Percentiles rank a stretch among this genome's conserved stretches.
Conservation (phyloP, 768 basidiomycete species). For the Mycena vulgaris region DNA sequence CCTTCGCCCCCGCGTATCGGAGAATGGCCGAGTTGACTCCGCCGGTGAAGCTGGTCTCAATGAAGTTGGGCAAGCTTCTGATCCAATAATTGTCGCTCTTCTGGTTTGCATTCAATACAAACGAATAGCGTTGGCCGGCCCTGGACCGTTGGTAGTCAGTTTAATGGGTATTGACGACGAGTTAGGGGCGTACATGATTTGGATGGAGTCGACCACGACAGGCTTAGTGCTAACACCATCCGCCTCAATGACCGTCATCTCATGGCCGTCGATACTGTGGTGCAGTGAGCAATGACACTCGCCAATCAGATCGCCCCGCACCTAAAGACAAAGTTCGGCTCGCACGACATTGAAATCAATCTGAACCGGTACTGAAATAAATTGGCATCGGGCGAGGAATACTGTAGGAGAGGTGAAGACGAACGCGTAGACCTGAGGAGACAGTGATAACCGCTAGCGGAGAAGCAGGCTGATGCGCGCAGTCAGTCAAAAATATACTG, state of each 20-base stretch:
- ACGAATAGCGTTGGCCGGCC: slow-evolving; percentile 56
- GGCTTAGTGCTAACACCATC: slow-evolving; percentile 50
- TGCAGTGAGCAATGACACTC: slow-evolving; percentile 17
- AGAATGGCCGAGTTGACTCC: slow-evolving; percentile 58
- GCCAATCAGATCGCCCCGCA: background rate
- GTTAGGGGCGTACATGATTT: slow-evolving; percentile 20
- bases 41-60: slow-evolving; percentile 44
- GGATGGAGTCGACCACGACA: slow-evolving; percentile 40
- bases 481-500: slow-evolving; percentile 38
- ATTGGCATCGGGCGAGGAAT: background rate
- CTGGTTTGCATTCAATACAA: slow-evolving; percentile 57
- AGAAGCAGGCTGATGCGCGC: slow-evolving; percentile 31
- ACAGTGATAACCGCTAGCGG: slow-evolving; percentile 54
- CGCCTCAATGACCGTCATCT: slow-evolving; percentile 52
- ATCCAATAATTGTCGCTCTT: slow-evolving; percentile 63
- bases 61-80: slow-evolving; percentile 45
- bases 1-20: slow-evolving; percentile 53
- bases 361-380: slow-evolving; percentile 22
- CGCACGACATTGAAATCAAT: slow-evolving; percentile 22
- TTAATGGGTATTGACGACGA: background rate
- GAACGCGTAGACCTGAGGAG: slow-evolving; percentile 47
- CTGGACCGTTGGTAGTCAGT: background rate
- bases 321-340: slow-evolving; percentile 33
- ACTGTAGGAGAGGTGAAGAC: slow-evolving; percentile 51
- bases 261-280: slow-evolving; percentile 47